Percentiles rank a stretch among this genome's conserved stretches.
Conservation (phyloP, 176 grass and related monocot species). For the Hsuehochloa calcarea region DNA sequence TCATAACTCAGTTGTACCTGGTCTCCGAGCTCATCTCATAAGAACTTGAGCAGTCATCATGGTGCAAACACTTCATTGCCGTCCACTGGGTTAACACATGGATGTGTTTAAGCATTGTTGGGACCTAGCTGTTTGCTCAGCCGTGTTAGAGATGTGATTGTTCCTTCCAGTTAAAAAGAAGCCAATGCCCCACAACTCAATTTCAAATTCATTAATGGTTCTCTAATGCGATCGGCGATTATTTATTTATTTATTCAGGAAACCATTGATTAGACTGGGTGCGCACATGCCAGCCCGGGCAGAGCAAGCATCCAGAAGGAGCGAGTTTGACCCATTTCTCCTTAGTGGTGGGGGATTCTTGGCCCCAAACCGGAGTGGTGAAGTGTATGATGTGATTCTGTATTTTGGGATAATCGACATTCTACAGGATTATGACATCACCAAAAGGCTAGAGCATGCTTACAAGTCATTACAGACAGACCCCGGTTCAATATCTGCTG, state of each 20-base stretch:
- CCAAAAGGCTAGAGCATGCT: slow-evolving; percentile 69
- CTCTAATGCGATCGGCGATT: slow-evolving; percentile 6
- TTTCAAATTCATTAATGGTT: slow-evolving; percentile 26
- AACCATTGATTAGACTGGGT: slow-evolving; percentile 71
- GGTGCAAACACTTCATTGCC: slow-evolving; percentile 27
- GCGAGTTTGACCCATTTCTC: slow-evolving; percentile 55
- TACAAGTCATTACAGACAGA: slow-evolving; percentile 91
- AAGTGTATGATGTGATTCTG: slow-evolving; percentile 68
- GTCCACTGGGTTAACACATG: slow-evolving; percentile 41
- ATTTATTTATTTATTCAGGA: slow-evolving; percentile 65
- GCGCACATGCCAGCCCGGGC: slow-evolving; percentile 82
- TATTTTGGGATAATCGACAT: slow-evolving; percentile 99
- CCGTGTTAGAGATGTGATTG: slow-evolving; percentile 37
- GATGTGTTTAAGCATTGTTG: slow-evolving; percentile 39
- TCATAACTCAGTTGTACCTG: neutral
- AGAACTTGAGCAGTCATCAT: slow-evolving; percentile 33
- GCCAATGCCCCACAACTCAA: neutral
- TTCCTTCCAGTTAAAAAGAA: slow-evolving; percentile 30
- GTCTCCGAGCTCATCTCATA: slow-evolving; percentile 4
- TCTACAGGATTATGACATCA: slow-evolving; percentile 71
- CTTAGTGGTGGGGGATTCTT: slow-evolving; percentile 55
- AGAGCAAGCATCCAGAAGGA: slow-evolving; percentile 64
- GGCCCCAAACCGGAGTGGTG: slow-evolving; percentile 48
- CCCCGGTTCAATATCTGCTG: slow-evolving; percentile 86
- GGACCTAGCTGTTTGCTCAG: slow-evolving; percentile 61